Base-by-base conservation (phyloP, 1,284 basidiomycete genomes). In the Cutaneotrichosporon spelunceum region DNA sequence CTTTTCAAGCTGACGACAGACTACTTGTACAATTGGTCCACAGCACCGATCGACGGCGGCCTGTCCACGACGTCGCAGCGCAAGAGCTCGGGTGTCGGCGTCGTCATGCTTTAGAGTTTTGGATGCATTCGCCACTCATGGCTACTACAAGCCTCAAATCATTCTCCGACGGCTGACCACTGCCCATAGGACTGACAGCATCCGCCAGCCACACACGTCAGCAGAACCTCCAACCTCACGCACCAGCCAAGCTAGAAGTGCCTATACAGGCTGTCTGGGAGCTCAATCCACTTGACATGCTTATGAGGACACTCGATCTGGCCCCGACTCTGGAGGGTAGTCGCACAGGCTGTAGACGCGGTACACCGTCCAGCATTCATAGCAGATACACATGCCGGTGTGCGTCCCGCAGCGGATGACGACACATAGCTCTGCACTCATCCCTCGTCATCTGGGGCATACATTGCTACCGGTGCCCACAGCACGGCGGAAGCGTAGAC, bases 21-120 rank as follows among this genome's bases (percentile, higher is more conserved):
- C 78, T 96, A 97, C 78, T 80, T 97, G 58, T 97, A 93, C 80
- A 95, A 95, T 77, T 95, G 91, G 91, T 84, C 87, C 66, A 92
- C 90, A n/a, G 81, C 85, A 9, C 83, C 85, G 13, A 79, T 94
- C 60, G 86, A 91, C 56, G 91, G 91, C 19, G 79, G 78, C 21
- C 70, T 69, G 29, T 60, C 68, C 33, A 67, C 65, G 1, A 75
- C 73, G 21, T 47, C 68, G 9, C 52, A 42, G 5, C 71, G 72
- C 54, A 64, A 79, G 62, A 69, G 72, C 45, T 70, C 77, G 2
- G 72, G 70, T 11, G 72, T 80, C 44, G 79, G 79, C 2, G 67
- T 80, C 23, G 79, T 80, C 61, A 79, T 80, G 79, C 73, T 80
- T 2, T 79, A 58, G 53, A 29, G 45, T 48, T 27, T 11, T 26